phyloP scores from a whole-genome alignment of 345 rosid species.

The Pseudoturritis turrita region DNA sequence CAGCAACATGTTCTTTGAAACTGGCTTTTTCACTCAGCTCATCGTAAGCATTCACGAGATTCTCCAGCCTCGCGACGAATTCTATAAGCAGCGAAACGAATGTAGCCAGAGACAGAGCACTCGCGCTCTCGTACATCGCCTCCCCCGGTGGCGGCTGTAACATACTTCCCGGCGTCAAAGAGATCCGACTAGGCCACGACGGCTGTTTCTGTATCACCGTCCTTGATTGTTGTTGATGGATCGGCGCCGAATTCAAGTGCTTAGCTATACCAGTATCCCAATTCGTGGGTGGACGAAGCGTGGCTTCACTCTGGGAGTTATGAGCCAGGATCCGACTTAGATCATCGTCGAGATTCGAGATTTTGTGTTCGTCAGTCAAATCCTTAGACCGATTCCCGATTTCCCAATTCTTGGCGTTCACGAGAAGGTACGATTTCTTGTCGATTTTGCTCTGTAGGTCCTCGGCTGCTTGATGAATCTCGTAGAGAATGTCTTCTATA shows the following conservation, averaged over 20 bases:
- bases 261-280: constrained; percentile 11
- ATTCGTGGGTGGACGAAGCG: constrained; percentile 18
- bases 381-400: constrained; percentile 23
- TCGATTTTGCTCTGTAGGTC: constrained; percentile 69
- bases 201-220: constrained; percentile 35
- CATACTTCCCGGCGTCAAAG: constrained; percentile 26
- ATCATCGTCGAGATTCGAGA: constrained; percentile 38
- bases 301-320: constrained; percentile 45
- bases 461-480: constrained; percentile 75
- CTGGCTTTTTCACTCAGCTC: constrained; percentile 60
- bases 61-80: constrained; percentile 73
- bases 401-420: constrained; percentile 45
- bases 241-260: neutral
- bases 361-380: constrained; percentile 36
- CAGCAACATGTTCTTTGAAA: constrained; percentile 45
- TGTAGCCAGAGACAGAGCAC: constrained; percentile 75
- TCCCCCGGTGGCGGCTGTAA: constrained; percentile 24
- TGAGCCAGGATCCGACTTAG: constrained; percentile 33
- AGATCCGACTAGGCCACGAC: constrained; percentile 46
- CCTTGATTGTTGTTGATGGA: neutral
- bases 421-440: constrained; percentile 42
- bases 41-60: constrained; percentile 59
- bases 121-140: constrained; percentile 63
- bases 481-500: constrained; percentile 44
- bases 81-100: constrained; percentile 76